phyloP scores from a whole-genome alignment of 1,284 basidiomycete genomes.

The Vanrija pseudolonga region DNA sequence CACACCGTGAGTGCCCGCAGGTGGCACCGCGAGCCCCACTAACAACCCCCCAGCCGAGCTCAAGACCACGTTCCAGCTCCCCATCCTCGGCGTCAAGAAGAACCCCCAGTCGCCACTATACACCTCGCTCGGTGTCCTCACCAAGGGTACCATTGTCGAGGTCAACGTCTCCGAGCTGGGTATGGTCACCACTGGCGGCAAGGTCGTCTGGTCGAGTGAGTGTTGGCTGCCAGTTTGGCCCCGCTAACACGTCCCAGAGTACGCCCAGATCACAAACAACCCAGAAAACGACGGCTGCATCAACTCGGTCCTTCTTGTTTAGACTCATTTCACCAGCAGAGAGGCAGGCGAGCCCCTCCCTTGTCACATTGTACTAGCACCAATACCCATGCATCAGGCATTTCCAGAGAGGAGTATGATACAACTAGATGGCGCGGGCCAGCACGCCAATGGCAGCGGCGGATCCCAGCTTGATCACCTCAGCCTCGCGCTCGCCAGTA shows the following conservation, averaged over 20 bases:
- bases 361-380: conserved; percentile 10
- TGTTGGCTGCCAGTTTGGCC: background rate
- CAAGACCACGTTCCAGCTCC: conserved; percentile 97
- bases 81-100: conserved; percentile 98
- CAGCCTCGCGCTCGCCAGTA: conserved; percentile 50
- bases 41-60: conserved; percentile 68
- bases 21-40: conserved; percentile 1
- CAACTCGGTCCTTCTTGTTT: conserved; percentile 72
- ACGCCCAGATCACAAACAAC: conserved; percentile 95
- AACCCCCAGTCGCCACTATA: conserved; percentile 99
- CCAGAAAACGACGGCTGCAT: conserved; percentile 96
- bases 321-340: conserved; percentile 5
- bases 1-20: conserved; percentile 75
- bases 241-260: conserved; percentile 73
- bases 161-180: conserved; percentile 97
- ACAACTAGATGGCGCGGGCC: conserved; percentile 26
- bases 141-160: conserved; percentile 97
- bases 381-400: conserved; percentile 13
- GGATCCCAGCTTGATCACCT: conserved; percentile 61
- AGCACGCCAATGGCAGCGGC: conserved; percentile 65
- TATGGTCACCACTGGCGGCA: conserved; percentile 98
- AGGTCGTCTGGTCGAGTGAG: conserved; percentile 64
- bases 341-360: background rate
- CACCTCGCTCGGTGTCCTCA: conserved; percentile 83
- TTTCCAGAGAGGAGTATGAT: too few species aligned